A percentile compares a stretch with the other conserved stretches of the same genome.
Conservation (phyloP, 2,329 filamentous ascomycete species). For the Raffaelea arxii region DNA sequence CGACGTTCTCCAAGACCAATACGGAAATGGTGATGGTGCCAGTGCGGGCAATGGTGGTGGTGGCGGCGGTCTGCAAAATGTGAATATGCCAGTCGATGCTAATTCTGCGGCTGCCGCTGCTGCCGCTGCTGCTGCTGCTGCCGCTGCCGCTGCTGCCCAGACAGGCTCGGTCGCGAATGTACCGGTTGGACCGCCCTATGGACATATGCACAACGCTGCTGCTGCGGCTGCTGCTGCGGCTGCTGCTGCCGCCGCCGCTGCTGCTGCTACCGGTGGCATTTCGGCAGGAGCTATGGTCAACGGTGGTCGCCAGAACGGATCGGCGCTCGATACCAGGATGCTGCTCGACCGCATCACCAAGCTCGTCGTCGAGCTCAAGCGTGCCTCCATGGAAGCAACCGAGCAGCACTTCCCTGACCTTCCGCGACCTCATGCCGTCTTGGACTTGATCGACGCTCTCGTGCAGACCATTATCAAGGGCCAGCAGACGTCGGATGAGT, state of each 20-base stretch:
- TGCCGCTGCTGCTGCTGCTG: too few species aligned
- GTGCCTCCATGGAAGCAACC: constrained; percentile 39
- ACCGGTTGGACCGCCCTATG: constrained; percentile 41
- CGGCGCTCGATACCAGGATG: constrained; percentile 40
- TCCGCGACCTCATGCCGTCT: constrained; percentile 46
- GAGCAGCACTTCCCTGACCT: constrained; percentile 53
- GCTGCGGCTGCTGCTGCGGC: constrained; percentile 19
- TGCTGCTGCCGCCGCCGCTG: constrained; percentile 12
- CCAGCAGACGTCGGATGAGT: constrained; percentile 51
- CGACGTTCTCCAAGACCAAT: constrained; percentile 55
- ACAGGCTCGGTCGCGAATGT: constrained; percentile 46
- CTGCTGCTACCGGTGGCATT: constrained; percentile 7
- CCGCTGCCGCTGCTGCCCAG: too few species aligned
- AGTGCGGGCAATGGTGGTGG: too few species aligned
- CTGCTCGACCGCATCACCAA: constrained; percentile 48
- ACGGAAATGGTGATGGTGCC: too few species aligned
- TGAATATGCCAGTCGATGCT: constrained; percentile 51
- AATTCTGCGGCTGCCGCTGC: too few species aligned
- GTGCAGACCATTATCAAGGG: constrained; percentile 54
- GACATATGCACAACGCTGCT: constrained; percentile 36
- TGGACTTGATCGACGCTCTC: constrained; percentile 54
- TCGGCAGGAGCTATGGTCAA: too few species aligned
- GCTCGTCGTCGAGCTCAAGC: constrained; percentile 46
- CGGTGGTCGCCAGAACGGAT: constrained; percentile 39
- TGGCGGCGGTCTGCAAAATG: constrained; percentile 41